Conservation (phyloP, 768 basidiomycete species). For the Tricholoma bakamatsutake region DNA sequence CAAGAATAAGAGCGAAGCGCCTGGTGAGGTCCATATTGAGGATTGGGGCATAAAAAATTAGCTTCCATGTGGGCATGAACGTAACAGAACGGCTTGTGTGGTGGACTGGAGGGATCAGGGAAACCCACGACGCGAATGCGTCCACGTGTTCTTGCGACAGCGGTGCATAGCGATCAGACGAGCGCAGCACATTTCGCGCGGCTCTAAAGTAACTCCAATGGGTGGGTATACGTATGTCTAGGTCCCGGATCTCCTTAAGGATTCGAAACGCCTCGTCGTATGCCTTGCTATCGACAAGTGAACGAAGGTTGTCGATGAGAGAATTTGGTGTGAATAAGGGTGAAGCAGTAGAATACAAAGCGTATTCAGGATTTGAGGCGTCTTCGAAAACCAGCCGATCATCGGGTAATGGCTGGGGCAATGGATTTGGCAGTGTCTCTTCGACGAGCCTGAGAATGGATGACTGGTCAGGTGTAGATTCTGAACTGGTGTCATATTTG, state of each 20-base stretch:
- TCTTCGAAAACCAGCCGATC: constrained; percentile 31
- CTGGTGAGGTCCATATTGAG: constrained; percentile 24
- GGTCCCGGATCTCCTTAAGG: constrained; percentile 25
- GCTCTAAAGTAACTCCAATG: constrained; percentile 23
- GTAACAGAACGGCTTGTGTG: not conserved
- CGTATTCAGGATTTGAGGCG: constrained; percentile 19
- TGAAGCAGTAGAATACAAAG: not conserved
- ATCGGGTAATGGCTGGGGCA: constrained; percentile 20
- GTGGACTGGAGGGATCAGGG: constrained; percentile 24
- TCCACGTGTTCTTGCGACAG: constrained; percentile 9
- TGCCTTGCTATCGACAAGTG: constrained; percentile 15
- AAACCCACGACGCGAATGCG: constrained; percentile 26
- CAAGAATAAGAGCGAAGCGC: constrained; percentile 27
- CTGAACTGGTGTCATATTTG: constrained; percentile 21
- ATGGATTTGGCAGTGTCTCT: constrained; percentile 21
- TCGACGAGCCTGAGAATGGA: constrained; percentile 23
- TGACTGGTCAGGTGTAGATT: constrained; percentile 9
- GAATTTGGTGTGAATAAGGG: constrained; percentile 3
- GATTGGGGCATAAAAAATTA: constrained; percentile 18
- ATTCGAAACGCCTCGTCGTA: constrained; percentile 25
- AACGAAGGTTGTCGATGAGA: constrained; percentile 13
- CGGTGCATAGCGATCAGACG: not conserved
- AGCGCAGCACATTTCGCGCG: constrained; percentile 19
- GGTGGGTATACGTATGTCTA: constrained; percentile 23
- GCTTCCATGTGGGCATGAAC: constrained; percentile 18